Conservation (phyloP, 495 filamentous ascomycete genomes). For the Margaritispora aquatica region DNA sequence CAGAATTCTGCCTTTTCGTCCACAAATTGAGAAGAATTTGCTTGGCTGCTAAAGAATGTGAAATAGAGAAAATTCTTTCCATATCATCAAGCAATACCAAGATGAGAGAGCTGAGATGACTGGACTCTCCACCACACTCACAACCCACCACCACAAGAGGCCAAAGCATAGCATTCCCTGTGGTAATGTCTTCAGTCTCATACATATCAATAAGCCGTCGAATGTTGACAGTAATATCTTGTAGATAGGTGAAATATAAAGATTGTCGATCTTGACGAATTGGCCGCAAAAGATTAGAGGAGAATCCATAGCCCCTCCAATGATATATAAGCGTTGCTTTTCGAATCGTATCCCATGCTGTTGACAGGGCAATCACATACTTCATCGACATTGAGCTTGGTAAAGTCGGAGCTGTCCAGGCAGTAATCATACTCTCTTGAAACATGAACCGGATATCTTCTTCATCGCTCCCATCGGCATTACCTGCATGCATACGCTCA, state of each 20-base stretch:
- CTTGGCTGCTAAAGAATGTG: neutral
- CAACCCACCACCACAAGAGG: neutral
- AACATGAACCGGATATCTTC: neutral
- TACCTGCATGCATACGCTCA: neutral
- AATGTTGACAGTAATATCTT: neutral
- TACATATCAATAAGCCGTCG: neutral
- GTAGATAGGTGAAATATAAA: neutral
- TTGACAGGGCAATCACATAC: neutral
- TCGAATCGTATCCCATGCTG: neutral
- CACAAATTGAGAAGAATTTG: neutral
- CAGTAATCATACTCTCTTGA: neutral
- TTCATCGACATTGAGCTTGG: neutral
- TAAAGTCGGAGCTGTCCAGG: neutral
- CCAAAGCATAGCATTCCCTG: neutral
- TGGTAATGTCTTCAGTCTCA: neutral
- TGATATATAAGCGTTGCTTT: neutral
- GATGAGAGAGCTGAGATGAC: neutral
- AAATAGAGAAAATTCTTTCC: neutral
- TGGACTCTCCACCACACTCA: neutral
- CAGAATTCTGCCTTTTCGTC: neutral
- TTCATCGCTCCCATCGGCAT: neutral
- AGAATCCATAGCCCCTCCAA: neutral
- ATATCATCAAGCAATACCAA: neutral
- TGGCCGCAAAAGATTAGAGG: neutral
- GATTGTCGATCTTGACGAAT: neutral